Evolutionary conservation across 2,329 filamentous ascomycete species (phyloP), one percentile per base, ranked within the genome.

Genomic region (Fusarium sp.): DNA sequence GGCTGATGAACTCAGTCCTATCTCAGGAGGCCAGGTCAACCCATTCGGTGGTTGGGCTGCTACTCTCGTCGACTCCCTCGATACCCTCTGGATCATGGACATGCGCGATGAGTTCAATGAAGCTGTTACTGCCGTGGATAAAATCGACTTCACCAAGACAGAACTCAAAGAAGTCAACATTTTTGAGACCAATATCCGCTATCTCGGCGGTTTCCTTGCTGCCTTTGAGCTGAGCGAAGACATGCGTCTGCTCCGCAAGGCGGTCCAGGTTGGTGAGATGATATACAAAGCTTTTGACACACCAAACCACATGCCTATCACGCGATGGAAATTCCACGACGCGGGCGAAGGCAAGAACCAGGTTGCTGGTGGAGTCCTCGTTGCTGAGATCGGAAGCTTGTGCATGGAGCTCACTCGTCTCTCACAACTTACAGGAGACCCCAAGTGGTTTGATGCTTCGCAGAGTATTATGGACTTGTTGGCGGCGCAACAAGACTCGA

Each of bases 21-120:
- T 91, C 12, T 84, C 84, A 18, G 88, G 84, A 14, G 73, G 77
- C 3, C 81, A 78, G 51, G 83, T 84, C 46, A 85, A 91, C 71
- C 85, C 87, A 34, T 91, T 90, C 78, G 88, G 87, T 16, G 90
- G 90, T 25, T 91, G 89, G 89, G 88, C 87, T 9, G 89, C 89
- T 7, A 91, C 89, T 8, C 80, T 91, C 60, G 88, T 91, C n/a
- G 90, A 91, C 76, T 81, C 88, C 5, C 82, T 92, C 55, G 91
- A 93, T 76, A 89, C 89, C n/a, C 81, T 93, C 16, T 92, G 90
- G 90, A 90, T 93, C 69, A 89, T 93, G 87, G 90, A 86, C 6
- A 72, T 92, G 75, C 85, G 85, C 66, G 82, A 87, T 1, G 90
- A 93, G 62, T 93, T 93, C 74, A 83, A 88, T 32, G 83, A 87